Conservation (phyloP, 495 filamentous ascomycete species). For the Penicillium paxilli region DNA sequence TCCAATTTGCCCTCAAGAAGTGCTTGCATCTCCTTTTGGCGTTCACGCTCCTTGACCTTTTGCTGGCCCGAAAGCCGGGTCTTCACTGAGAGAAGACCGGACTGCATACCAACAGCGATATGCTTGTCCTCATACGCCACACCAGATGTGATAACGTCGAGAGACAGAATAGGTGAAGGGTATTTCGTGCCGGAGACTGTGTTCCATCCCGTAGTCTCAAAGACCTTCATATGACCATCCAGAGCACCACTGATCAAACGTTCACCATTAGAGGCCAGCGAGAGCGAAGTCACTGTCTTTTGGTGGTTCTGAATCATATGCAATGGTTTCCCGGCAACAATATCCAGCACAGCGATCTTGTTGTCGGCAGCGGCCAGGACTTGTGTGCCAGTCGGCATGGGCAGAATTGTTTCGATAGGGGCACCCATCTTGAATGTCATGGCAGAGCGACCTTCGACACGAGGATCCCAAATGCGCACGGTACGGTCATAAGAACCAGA, state of each 20-base stretch:
- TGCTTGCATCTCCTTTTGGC: slow-evolving; percentile 82
- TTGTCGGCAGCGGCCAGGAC: slow-evolving; percentile 82
- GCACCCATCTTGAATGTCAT: slow-evolving; percentile 93
- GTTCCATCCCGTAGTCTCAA: slow-evolving; percentile 89
- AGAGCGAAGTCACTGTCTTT: slow-evolving; percentile 90
- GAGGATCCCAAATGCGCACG: slow-evolving; percentile 89
- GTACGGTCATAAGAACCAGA: slow-evolving; percentile 94
- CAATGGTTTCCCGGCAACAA: slow-evolving; percentile 85
- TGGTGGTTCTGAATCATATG: slow-evolving; percentile 91
- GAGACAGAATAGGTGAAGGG: slow-evolving; percentile 80
- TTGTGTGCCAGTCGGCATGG: slow-evolving; percentile 82
- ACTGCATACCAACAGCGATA: slow-evolving; percentile 90
- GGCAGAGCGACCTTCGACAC: slow-evolving; percentile 64
- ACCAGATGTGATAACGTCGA: slow-evolving; percentile 70
- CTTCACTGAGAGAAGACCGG: slow-evolving; percentile 81
- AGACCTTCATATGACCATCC: slow-evolving; percentile 96
- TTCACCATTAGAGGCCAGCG: slow-evolving; percentile 71
- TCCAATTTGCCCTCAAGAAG: slow-evolving; percentile 74
- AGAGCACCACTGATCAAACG: slow-evolving; percentile 83
- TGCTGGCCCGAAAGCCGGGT: slow-evolving; percentile 83
- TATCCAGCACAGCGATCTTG: slow-evolving; percentile 89
- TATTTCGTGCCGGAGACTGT: slow-evolving; percentile 92
- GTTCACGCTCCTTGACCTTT: slow-evolving; percentile 73
- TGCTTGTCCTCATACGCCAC: slow-evolving; percentile 75
- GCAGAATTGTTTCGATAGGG: slow-evolving; percentile 81